Percentiles rank a stretch among this genome's conserved stretches.
Evolutionary conservation across 164 flowering plant genomes (phyloP).

Genomic region (Macadamia integrifolia): DNA sequence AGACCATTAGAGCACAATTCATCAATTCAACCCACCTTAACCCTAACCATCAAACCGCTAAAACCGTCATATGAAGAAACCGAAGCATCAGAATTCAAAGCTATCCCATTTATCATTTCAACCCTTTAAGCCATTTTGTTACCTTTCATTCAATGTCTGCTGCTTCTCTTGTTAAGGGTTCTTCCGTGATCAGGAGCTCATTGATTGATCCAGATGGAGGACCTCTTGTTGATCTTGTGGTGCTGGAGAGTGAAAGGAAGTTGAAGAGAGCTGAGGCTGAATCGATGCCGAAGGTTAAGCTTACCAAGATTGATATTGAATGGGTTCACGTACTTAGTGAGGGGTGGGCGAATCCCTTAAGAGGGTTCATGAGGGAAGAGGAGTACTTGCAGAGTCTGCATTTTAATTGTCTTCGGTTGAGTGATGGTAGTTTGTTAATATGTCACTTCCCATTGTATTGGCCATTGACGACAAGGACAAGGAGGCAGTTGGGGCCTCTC

Average conservation of each 20-base stretch:
- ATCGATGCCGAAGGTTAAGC: slow-evolving; percentile 48
- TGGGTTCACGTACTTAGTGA: slow-evolving; percentile 93
- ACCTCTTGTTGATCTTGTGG: slow-evolving; percentile 62
- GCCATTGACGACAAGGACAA: slow-evolving; percentile 72
- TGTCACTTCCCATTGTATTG: slow-evolving; percentile 93
- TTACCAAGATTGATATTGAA: slow-evolving; percentile 66
- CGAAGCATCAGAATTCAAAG: slow-evolving; percentile 14
- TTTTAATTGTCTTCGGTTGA: slow-evolving; percentile 57
- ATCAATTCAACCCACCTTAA: slow-evolving; percentile 3
- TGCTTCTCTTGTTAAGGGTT: background rate
- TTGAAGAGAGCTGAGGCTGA: slow-evolving; percentile 45
- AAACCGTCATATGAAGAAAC: slow-evolving; percentile 5
- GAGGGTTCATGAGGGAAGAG: slow-evolving; percentile 89
- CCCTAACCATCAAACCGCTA: slow-evolving; percentile 5
- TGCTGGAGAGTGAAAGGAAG: slow-evolving; percentile 53
- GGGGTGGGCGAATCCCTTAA: slow-evolving; percentile 95
- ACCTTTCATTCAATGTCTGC: slow-evolving; percentile 7
- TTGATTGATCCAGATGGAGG: slow-evolving; percentile 96
- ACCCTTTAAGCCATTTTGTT: slow-evolving; percentile 17
- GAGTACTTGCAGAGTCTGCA: slow-evolving; percentile 93
- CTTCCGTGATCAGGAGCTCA: slow-evolving; percentile 46
- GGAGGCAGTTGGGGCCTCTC: slow-evolving; percentile 50
- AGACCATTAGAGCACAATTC: slow-evolving; percentile 31
- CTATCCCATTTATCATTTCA: slow-evolving; percentile 33
- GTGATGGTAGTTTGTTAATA: slow-evolving; percentile 76